Evolutionary conservation across 2,329 filamentous ascomycete species (phyloP), one percentile per base, ranked within the genome.

Genomic region (Periconia sp.): DNA sequence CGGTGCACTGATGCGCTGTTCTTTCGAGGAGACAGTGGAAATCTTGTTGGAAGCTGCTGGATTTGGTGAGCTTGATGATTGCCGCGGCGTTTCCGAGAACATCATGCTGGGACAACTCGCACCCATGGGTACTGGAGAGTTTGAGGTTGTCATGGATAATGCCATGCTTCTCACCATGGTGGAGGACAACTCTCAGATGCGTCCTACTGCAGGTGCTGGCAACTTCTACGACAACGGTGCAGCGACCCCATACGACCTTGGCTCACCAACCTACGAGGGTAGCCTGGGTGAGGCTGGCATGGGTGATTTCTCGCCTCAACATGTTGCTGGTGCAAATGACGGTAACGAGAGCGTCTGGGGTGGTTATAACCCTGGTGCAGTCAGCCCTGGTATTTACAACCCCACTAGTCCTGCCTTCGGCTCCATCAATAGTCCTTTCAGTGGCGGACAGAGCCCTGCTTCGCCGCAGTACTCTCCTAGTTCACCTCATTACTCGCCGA

Each of bases 21-120:
- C 94, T 1, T 99, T 99, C 77, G 94, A 99, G 77, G 95, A 99
- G 76, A 99, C 94, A 0, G 94, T 99, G 41, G 95, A 99, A 72
- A 99, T 99, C 80, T 81, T 99, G 49, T 85, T 99, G 18, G 94
- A 99, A 72, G 95, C 94, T 56, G 94, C 94, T 20, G 91, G 92
- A 15, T 91, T 91, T 47, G 94, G 94, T 72, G 94, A 99, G 75
- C 83, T 99, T 31, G 94, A 99, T 70, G 94, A 99, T 76, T 99
- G 95, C 79, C 90, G 92, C 56, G 94, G 94, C 82, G 93, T 99
- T 47, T 97, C 94, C 15, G 94, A 99, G 78, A 99, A 99, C 78
- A 88, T 99, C 71, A 99, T 99, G 85, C 85, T 99, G 58, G 94
- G 94, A 58, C 94, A 99, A 78, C 85, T 97, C 77, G 94, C 95